Evolutionary conservation across 1,139 yeast genomes (phyloP).

Genomic region (Pichia sp.): DNA sequence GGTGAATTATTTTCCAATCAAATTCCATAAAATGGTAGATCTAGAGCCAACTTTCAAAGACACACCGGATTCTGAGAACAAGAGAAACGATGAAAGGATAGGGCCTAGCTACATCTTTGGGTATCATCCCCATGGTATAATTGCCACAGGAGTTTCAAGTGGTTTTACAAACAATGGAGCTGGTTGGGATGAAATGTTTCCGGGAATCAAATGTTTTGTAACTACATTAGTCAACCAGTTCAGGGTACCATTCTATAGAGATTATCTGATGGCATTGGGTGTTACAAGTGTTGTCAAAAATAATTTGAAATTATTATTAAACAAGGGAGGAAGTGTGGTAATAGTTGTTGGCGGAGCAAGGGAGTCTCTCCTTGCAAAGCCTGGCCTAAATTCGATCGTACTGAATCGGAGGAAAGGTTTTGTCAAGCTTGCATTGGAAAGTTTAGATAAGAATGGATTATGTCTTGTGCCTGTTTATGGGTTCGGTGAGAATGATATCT

Average conservation of each 20-base stretch:
- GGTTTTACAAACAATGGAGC: constrained; percentile 46
- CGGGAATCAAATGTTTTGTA: constrained; percentile 75
- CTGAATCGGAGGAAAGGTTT: constrained; percentile 82
- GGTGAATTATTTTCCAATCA: constrained; percentile 75
- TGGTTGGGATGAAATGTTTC: constrained; percentile 43
- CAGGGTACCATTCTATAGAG: constrained; percentile 79
- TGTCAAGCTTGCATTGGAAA: constrained; percentile 75
- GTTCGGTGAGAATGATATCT: constrained; percentile 70
- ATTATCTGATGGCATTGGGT: constrained; percentile 76
- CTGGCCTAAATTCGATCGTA: constrained; percentile 59
- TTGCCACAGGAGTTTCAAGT: constrained; percentile 89
- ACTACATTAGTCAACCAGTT: constrained; percentile 83
- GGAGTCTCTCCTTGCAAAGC: constrained; percentile 72
- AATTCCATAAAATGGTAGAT: constrained; percentile 63
- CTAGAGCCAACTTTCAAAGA: constrained; percentile 69
- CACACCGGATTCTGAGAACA: neutral
- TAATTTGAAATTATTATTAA: constrained; percentile 63
- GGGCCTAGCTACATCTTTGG: constrained; percentile 88
- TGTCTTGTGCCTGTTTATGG: constrained; percentile 83
- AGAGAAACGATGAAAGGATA: constrained; percentile 20
- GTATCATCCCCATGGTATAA: constrained; percentile 95
- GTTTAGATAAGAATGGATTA: constrained; percentile 50
- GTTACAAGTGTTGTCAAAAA: constrained; percentile 78
- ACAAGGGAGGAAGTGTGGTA: constrained; percentile 70
- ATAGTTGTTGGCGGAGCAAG: constrained; percentile 96